phyloP scores from a whole-genome alignment of 1,284 basidiomycete genomes.

The Naganishia liquefaciens region DNA sequence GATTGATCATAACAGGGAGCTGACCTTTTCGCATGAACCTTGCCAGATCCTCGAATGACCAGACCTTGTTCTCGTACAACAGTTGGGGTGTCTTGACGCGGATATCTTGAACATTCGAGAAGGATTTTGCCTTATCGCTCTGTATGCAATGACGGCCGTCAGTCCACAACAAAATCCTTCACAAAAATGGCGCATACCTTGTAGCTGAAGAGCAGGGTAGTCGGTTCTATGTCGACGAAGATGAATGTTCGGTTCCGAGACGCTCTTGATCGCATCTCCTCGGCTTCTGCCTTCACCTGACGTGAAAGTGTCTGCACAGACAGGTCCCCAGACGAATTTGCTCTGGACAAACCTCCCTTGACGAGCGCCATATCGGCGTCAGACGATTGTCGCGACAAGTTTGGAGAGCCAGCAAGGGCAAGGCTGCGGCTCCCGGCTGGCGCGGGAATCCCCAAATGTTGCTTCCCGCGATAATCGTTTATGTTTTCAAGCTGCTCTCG shows the following conservation, averaged over 20 bases:
- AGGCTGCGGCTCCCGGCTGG: conserved; percentile 8
- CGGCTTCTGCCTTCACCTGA: conserved; percentile 39
- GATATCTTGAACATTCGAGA: conserved; percentile 59
- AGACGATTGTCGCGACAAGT: conserved; percentile 8
- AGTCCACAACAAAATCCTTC: too few relatives aligned
- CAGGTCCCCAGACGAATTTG: conserved; percentile 5
- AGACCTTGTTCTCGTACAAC: conserved; percentile 83
- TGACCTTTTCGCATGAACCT: conserved; percentile 78
- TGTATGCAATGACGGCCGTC: conserved; percentile 42
- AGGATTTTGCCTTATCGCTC: conserved; percentile 57
- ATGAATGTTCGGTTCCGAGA: conserved; percentile 67
- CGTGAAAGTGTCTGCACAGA: neutral
- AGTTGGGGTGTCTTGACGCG: conserved; percentile 60
- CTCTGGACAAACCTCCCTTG: neutral
- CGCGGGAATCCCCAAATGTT: conserved; percentile 14
- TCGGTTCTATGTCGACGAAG: conserved; percentile 70
- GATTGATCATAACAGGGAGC: conserved; percentile 34
- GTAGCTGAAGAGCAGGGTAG: conserved; percentile 54
- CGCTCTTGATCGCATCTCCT: conserved; percentile 56
- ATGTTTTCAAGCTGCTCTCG: conserved; percentile 3
- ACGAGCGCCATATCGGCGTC: neutral
- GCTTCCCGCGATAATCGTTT: conserved; percentile 2
- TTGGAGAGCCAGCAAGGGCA: neutral
- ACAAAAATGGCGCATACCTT: conserved; percentile 50
- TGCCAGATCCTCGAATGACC: conserved; percentile 79